A percentile compares a stretch with the other conserved stretches of the same genome.
These are phyloP conservation scores for Fusarium verticillioides DNA, from an alignment of 2,329 filamentous ascomycete species.

Conservation along the genomic window DNA sequence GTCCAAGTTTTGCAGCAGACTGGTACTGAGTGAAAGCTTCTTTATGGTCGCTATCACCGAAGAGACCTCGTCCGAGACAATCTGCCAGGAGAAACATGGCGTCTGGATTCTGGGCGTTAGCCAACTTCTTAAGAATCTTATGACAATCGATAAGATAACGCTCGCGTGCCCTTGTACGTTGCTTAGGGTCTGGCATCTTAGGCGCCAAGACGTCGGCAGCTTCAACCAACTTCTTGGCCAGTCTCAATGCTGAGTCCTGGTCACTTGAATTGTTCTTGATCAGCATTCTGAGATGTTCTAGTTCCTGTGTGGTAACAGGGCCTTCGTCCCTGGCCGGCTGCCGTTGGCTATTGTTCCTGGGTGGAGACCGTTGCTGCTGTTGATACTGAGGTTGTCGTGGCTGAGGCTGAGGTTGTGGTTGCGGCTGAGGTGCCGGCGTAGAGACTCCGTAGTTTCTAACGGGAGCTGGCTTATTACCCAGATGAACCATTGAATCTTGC, in stretches of 20 bases:
- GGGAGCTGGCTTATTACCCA: slow-evolving; percentile 68
- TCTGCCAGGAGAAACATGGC: slow-evolving; percentile 96
- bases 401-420: slow-evolving; percentile 28
- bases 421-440: slow-evolving; percentile 47
- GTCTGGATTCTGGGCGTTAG: slow-evolving; percentile 76
- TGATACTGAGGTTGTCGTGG: slow-evolving; percentile 46
- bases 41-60: slow-evolving; percentile 87
- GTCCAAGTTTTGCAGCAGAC: slow-evolving; percentile 88
- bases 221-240: slow-evolving; percentile 88
- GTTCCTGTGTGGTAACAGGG: slow-evolving; percentile 79
- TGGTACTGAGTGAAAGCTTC: slow-evolving; percentile 96
- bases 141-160: slow-evolving; percentile 86
- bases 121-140: slow-evolving; percentile 91
- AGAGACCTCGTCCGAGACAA: slow-evolving; percentile 81
- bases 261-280: slow-evolving; percentile 80
- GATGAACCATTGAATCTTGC: slow-evolving; percentile 65
- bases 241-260: slow-evolving; percentile 73
- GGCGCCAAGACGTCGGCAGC: slow-evolving; percentile 80
- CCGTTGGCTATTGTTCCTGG: slow-evolving; percentile 35
- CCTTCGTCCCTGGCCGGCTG: slow-evolving; percentile 47
- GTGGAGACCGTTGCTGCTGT: slow-evolving; percentile 47
- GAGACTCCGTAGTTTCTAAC: slow-evolving; percentile 66
- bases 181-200: slow-evolving; percentile 73
- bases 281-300: slow-evolving; percentile 77
- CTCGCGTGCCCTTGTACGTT: slow-evolving; percentile 80